Base-by-base conservation (phyloP, 768 basidiomycete genomes). In the Mycena sanguinolenta region DNA sequence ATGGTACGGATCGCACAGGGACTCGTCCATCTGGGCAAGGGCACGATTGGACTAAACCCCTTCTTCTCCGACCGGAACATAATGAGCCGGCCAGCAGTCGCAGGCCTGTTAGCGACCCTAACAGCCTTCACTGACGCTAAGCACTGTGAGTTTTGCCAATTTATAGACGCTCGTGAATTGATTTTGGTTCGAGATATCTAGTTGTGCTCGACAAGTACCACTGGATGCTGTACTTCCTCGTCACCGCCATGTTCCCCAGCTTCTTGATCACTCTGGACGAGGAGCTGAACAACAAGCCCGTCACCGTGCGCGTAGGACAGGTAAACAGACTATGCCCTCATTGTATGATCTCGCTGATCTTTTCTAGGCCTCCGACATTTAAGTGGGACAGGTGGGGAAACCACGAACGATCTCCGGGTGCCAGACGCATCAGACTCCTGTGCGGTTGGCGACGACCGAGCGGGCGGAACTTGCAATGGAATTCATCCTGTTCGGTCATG, bases 1-100 rank as follows among this genome's bases (percentile, higher is more conserved):
- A 94, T 95, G 87, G 97, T 98, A 23, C 91, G 98, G 62, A 90
- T 99, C 67, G 95, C 97, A 2, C 94, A 98, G 81, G 98, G 98
- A n/a, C 82, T 99, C 75, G 93, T 98, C 23, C 96, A 98, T 80
- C 97, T 99, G 97, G 97, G 97, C 80, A 99, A 99, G 82, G 97
- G 97, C 39, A 98, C 96, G 16, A 94, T 99, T 77, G 94, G 95
- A 12, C 84, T 99, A 75, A 98, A 97, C 79, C 97, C 98, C 4
- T 98, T 98, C 91, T 98, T 94, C 88, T 89, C 88, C 36, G 97
- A 99, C 80, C 90, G 97, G 42, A 90, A 87, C 63, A 92, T 97
- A 76, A 92, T 99, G 92, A 93, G 90, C 76, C 89, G 92, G 59
- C 90, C 94, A 1, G 96, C 96, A 6, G 87, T 98, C 17, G 96